phyloP scores from a whole-genome alignment of 805 yeast genomes.

The Sugiyamaella americana region DNA sequence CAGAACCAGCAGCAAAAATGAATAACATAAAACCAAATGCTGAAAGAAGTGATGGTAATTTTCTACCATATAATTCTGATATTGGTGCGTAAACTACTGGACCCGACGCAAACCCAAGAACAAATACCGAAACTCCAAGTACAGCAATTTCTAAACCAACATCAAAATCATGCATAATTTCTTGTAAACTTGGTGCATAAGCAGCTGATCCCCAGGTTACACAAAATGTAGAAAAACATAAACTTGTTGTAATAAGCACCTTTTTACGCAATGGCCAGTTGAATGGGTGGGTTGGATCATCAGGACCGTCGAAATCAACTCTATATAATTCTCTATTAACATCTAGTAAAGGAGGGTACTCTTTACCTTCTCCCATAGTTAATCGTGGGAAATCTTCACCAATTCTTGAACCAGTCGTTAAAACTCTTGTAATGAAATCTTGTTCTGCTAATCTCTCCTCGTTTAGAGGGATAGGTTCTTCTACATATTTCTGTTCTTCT shows the following conservation, averaged over 20 bases:
- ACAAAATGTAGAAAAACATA: conserved; percentile 46
- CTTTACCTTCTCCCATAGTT: conserved; percentile 13
- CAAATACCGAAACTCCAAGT: conserved; percentile 72
- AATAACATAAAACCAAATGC: conserved; percentile 53
- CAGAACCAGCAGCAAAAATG: conserved; percentile 70
- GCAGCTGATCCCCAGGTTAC: conserved; percentile 80
- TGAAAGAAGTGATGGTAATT: conserved; percentile 51
- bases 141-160: conserved; percentile 66
- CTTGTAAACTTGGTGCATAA: conserved; percentile 56
- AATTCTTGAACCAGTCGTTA: conserved; percentile 14
- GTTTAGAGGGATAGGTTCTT: neutral
- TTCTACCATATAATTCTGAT: conserved; percentile 73
- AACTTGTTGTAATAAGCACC: conserved; percentile 36
- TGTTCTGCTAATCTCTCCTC: neutral
- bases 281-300: conserved; percentile 75
- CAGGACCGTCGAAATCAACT: conserved; percentile 70
- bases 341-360: conserved; percentile 14
- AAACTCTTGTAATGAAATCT: conserved; percentile 17
- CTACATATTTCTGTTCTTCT: too few species aligned
- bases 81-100: conserved; percentile 88
- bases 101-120: conserved; percentile 90
- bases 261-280: conserved; percentile 60
- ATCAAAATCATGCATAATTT: conserved; percentile 45
- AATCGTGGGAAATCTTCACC: neutral
- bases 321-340: conserved; percentile 35